Evolutionary conservation across 1,284 basidiomycete species (phyloP).

Genomic region (Heimioporus punctisporus): DNA sequence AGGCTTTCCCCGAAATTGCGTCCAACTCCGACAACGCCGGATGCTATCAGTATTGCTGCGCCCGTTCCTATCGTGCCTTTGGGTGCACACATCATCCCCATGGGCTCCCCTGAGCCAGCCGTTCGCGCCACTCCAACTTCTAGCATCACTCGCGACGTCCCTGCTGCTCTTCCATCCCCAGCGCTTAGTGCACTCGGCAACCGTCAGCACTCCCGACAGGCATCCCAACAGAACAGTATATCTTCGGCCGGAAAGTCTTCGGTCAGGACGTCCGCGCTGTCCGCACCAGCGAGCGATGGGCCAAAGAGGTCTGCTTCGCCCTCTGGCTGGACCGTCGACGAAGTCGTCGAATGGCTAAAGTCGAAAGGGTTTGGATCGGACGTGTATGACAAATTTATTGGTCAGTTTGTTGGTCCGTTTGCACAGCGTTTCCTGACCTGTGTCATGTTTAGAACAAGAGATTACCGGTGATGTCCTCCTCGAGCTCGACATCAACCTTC

Average conservation of each 20-base stretch:
- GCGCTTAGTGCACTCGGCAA: constrained; percentile 35
- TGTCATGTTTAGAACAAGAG: constrained; percentile 79
- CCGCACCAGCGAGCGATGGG: constrained; percentile 12
- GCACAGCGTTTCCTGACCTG: not conserved
- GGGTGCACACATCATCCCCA: constrained; percentile 14
- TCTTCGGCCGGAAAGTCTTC: constrained; percentile 24
- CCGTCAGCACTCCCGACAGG: constrained; percentile 26
- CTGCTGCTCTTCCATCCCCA: constrained; percentile 41
- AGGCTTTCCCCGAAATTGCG: constrained; percentile 19
- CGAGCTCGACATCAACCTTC: constrained; percentile 90
- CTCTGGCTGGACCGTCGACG: constrained; percentile 84
- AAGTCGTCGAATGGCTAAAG: constrained; percentile 91
- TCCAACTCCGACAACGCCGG: constrained; percentile 19
- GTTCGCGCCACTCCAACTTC: constrained; percentile 19
- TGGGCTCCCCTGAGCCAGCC: constrained; percentile 16
- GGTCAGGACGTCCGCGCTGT: constrained; percentile 3
- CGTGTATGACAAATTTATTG: constrained; percentile 85
- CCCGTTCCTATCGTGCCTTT: constrained; percentile 26
- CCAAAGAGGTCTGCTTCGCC: constrained; percentile 41
- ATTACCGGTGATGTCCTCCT: constrained; percentile 97
- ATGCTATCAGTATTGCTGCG: constrained; percentile 16
- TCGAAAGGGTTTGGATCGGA: constrained; percentile 85
- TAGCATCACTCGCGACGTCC: constrained; percentile 17
- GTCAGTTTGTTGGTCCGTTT: constrained; percentile 42
- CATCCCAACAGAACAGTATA: constrained; percentile 38